Evolutionary conservation across 176 grass and related monocot species (phyloP).

Genomic region (Thalia dealbata): DNA sequence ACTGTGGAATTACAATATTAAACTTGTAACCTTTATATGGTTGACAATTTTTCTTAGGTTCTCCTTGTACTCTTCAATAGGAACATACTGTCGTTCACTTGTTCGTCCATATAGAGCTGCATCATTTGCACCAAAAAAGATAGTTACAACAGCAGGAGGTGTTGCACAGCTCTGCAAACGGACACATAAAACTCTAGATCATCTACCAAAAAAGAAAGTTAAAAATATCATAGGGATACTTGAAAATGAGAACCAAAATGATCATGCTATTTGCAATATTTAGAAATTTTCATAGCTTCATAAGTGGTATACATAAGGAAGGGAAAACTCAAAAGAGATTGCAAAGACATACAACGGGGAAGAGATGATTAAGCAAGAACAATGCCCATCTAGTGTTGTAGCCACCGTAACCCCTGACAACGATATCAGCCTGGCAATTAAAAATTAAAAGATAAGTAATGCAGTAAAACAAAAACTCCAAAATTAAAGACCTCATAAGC

Average conservation of each 20-base stretch:
- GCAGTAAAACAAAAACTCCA: not conserved
- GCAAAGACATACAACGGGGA: constrained; percentile 39
- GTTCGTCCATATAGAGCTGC: constrained; percentile 49
- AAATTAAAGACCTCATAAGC: not conserved
- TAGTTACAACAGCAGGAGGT: constrained; percentile 35
- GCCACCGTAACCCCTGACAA: constrained; percentile 74
- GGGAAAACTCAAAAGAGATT: not conserved
- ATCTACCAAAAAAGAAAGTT: not conserved
- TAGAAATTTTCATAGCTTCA: not conserved
- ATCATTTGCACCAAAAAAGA: constrained; percentile 91
- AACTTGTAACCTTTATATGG: constrained; percentile 47
- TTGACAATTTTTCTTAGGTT: constrained; percentile 57
- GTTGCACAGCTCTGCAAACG: constrained; percentile 26
- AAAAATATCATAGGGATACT: not conserved
- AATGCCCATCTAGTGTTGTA: constrained; percentile 94
- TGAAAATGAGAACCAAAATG: not conserved
- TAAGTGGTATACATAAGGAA: not conserved
- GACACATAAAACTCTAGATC: not conserved
- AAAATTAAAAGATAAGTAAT: not conserved
- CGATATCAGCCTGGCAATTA: constrained; percentile 48
- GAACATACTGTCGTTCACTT: constrained; percentile 56
- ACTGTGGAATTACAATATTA: not conserved
- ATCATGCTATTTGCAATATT: not conserved
- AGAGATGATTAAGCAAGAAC: constrained; percentile 67
- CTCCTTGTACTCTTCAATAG: constrained; percentile 58